These are phyloP conservation scores for Lenzites betulinus DNA, from an alignment of 768 basidiomycete species.

Conservation along the genomic window DNA sequence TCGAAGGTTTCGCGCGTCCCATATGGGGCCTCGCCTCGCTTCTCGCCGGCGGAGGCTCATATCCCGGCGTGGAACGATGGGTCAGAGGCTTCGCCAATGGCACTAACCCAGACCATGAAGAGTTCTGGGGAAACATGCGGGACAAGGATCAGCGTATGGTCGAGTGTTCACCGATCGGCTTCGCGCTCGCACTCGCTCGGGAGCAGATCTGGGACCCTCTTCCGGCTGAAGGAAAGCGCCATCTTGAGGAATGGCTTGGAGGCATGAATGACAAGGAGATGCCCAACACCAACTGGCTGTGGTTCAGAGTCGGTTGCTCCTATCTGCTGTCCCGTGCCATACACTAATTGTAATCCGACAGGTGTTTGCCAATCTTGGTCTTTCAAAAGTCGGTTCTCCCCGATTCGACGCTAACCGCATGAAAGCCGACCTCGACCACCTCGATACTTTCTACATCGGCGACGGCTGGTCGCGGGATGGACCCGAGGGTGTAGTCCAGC, in stretches of 20 bases:
- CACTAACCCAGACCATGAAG: conserved; percentile 62
- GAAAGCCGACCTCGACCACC: conserved; percentile 72
- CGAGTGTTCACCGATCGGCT: conserved; percentile 77
- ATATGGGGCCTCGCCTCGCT: conserved; percentile 75
- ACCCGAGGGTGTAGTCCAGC: conserved; percentile 74
- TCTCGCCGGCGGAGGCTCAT: conserved; percentile 62
- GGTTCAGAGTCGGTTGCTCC: conserved; percentile 61
- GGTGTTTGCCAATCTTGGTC: conserved; percentile 77
- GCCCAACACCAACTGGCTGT: conserved; percentile 85
- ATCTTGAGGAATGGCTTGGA: conserved; percentile 67
- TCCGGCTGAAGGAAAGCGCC: conserved; percentile 50
- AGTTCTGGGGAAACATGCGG: conserved; percentile 78
- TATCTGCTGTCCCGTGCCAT: too few species aligned
- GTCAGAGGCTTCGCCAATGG: conserved; percentile 64
- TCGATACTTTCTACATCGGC: conserved; percentile 78
- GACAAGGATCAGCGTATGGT: conserved; percentile 83
- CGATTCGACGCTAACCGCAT: conserved; percentile 60
- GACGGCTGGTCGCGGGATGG: conserved; percentile 80
- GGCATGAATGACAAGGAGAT: conserved; percentile 82
- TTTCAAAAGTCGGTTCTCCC: conserved; percentile 60
- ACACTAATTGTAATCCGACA: conserved; percentile 25
- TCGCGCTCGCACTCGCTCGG: conserved; percentile 63
- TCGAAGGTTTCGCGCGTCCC: conserved; percentile 77
- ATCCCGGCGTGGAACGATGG: conserved; percentile 63
- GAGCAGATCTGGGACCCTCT: conserved; percentile 67